These are phyloP conservation scores for Fusarium anguioides DNA, from an alignment of 2,329 filamentous ascomycete genomes.

Conservation along the genomic window DNA sequence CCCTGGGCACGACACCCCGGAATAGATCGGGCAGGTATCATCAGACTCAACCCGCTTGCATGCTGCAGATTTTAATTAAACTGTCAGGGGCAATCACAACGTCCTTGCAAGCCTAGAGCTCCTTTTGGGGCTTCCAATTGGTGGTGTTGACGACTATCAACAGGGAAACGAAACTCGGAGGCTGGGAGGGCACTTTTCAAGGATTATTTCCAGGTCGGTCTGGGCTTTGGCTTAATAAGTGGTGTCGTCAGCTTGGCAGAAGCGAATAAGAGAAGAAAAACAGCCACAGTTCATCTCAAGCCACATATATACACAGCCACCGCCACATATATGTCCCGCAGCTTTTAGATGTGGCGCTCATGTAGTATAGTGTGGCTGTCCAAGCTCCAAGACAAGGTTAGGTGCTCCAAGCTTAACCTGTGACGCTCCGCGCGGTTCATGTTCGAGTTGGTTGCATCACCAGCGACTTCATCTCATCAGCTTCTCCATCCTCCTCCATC, in stretches of 20 bases:
- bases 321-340: neutral
- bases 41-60: conserved; percentile 25
- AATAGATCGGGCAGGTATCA: conserved; percentile 17
- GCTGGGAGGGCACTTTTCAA: conserved; percentile 37
- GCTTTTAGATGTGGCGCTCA: conserved; percentile 27
- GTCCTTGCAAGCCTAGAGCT: conserved; percentile 12
- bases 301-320: neutral
- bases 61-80: conserved; percentile 40
- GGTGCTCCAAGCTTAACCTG: conserved; percentile 26
- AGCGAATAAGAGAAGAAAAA: neutral
- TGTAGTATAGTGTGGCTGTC: conserved; percentile 37
- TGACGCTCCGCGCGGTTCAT: conserved; percentile 43
- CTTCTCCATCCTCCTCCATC: conserved; percentile 26
- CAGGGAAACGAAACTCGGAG: conserved; percentile 39
- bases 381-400: conserved; percentile 29
- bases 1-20: conserved; percentile 25
- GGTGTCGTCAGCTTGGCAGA: conserved; percentile 15
- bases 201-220: conserved; percentile 31
- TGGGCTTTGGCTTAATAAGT: conserved; percentile 2
- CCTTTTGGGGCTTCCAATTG: conserved; percentile 28
- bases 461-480: conserved; percentile 44
- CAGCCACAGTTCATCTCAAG: conserved; percentile 2
- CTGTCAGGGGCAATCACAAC: conserved; percentile 23
- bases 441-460: conserved; percentile 47
- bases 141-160: conserved; percentile 12